These are phyloP conservation scores for Aureobasidium sp. DNA, from an alignment of 2,329 filamentous ascomycete species.

Conservation along the genomic window DNA sequence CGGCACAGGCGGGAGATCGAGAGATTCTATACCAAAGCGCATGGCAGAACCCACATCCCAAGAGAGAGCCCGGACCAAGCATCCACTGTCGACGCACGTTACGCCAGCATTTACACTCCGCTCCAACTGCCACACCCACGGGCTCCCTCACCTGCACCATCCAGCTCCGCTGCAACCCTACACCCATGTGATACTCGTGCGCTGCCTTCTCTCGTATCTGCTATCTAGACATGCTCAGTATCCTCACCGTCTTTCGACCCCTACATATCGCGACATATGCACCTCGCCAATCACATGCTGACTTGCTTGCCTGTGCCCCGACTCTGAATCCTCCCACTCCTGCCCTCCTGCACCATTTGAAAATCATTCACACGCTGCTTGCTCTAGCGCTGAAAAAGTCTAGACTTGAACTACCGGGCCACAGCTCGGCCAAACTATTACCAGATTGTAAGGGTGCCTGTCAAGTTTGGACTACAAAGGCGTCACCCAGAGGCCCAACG, in stretches of 20 bases:
- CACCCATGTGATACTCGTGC: background rate
- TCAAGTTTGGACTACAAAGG: conserved; percentile 4
- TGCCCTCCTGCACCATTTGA: conserved; percentile 1
- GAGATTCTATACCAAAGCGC: conserved; percentile 4
- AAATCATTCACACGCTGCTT: conserved; percentile 2
- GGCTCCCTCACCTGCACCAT: background rate
- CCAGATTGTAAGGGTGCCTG: conserved; percentile 11
- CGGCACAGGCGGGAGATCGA: conserved; percentile 1
- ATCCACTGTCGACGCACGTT: background rate
- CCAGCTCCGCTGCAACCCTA: background rate
- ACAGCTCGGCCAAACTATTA: conserved; percentile 14
- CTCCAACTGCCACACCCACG: background rate
- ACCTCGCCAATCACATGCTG: conserved; percentile 10
- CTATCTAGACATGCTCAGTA: background rate
- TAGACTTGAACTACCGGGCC: conserved; percentile 5
- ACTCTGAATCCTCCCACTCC: background rate
- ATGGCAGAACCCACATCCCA: background rate
- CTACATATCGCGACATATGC: background rate
- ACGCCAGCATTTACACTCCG: background rate
- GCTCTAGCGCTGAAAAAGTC: conserved; percentile 8
- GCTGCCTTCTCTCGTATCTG: background rate
- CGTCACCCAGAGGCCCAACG: conserved; percentile 1
- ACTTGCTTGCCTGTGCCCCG: background rate
- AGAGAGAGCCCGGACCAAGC: no score
- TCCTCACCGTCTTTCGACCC: conserved; percentile 4